A percentile compares a stretch with the other conserved stretches of the same genome.
These are phyloP conservation scores for Pulveroboletus sp. DNA, from an alignment of 768 basidiomycete species.

Conservation along the genomic window DNA sequence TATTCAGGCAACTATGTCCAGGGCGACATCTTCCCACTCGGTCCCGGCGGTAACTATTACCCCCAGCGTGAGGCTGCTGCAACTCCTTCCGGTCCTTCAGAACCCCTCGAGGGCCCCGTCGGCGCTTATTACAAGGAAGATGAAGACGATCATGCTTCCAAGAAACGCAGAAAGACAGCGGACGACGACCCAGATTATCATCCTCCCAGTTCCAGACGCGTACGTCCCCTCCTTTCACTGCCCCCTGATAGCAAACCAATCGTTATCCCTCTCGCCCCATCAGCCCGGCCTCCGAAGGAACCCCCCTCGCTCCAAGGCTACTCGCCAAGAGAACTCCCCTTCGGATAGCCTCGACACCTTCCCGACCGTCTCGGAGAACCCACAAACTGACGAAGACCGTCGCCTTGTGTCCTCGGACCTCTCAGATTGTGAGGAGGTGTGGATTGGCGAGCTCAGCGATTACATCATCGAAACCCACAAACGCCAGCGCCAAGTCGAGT, in stretches of 20 bases:
- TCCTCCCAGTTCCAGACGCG: constrained; percentile 48
- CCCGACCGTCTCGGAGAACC: constrained; percentile 18
- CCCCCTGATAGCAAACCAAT: neutral
- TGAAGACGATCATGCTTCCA: constrained; percentile 33
- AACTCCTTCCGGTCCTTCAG: constrained; percentile 14
- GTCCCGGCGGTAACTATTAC: constrained; percentile 37
- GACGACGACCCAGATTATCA: constrained; percentile 56
- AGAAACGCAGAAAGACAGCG: constrained; percentile 49
- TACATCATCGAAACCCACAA: constrained; percentile 73
- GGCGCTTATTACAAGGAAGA: constrained; percentile 31
- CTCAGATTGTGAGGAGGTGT: constrained; percentile 77
- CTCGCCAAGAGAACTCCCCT: constrained; percentile 28
- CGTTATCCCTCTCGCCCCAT: neutral
- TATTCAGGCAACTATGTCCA: constrained; percentile 37
- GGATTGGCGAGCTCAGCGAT: constrained; percentile 65
- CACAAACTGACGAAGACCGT: constrained; percentile 39
- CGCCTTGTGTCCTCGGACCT: constrained; percentile 69
- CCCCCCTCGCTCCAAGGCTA: constrained; percentile 37
- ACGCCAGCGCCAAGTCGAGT: constrained; percentile 68
- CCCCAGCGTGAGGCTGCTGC: constrained; percentile 24
- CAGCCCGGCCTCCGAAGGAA: constrained; percentile 44
- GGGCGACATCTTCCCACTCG: constrained; percentile 36
- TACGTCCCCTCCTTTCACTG: constrained; percentile 36
- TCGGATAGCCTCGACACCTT: constrained; percentile 21
- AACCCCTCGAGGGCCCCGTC: constrained; percentile 16